These are phyloP conservation scores for Samsoniella hepiali DNA, from an alignment of 2,329 filamentous ascomycete species.

Conservation along the genomic window DNA sequence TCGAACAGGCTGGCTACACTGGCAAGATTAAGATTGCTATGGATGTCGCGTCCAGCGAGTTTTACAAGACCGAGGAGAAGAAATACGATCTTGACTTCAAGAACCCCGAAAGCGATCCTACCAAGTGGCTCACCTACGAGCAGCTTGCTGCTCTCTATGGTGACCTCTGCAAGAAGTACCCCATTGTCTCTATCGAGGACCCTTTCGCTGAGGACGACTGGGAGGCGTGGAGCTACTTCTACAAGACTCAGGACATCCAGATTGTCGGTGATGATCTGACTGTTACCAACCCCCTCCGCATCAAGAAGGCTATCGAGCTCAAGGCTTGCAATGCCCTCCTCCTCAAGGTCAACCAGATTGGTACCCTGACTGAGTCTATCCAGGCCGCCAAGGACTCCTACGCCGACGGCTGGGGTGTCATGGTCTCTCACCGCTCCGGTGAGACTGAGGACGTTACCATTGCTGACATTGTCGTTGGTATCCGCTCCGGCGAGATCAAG, in stretches of 20 bases:
- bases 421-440: constrained; percentile 98
- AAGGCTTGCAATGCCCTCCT: constrained; percentile 98
- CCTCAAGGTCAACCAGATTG: constrained; percentile 99
- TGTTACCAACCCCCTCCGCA: constrained; percentile 97
- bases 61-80: constrained; percentile 97
- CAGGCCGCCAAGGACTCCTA: constrained; percentile 99
- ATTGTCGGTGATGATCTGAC: constrained; percentile 98
- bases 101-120: constrained; percentile 94
- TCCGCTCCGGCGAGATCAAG: constrained; percentile 98
- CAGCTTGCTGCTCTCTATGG: constrained; percentile 91
- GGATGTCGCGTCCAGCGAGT: constrained; percentile 98
- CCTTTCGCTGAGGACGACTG: constrained; percentile 99
- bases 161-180: constrained; percentile 87
- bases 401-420: constrained; percentile 93
- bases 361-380: constrained; percentile 97
- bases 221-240: constrained; percentile 99
- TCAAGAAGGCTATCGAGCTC: constrained; percentile 99
- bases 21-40: constrained; percentile 97
- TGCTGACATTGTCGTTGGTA: constrained; percentile 94
- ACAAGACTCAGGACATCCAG: constrained; percentile 97
- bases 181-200: constrained; percentile 98
- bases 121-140: constrained; percentile 99
- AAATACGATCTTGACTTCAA: constrained; percentile 99
- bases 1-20: constrained; percentile 92
- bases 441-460: constrained; percentile 99